These are phyloP conservation scores for Paxillus rubicundulus DNA, from an alignment of 768 basidiomycete genomes.

Conservation along the genomic window DNA sequence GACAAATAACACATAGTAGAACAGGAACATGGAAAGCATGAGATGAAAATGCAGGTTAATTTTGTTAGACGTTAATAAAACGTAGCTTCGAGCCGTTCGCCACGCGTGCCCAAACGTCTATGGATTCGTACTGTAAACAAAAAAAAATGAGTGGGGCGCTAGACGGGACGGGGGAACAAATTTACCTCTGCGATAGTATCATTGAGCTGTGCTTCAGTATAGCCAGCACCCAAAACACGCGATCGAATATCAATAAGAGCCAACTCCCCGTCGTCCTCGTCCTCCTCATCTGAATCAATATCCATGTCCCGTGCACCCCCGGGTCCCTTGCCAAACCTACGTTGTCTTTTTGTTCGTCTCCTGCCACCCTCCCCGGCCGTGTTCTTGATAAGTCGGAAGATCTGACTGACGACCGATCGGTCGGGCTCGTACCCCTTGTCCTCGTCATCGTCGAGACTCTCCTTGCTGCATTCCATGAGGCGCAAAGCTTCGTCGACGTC, in stretches of 20 bases:
- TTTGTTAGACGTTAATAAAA: constrained; percentile 44
- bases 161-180: constrained; percentile 1
- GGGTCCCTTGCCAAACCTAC: constrained; percentile 67
- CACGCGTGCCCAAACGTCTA: constrained; percentile 78
- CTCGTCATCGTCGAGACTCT: constrained; percentile 79
- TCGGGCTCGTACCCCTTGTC: constrained; percentile 71
- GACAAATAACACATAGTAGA: constrained; percentile 10
- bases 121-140: constrained; percentile 72
- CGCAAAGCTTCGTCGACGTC: constrained; percentile 98
- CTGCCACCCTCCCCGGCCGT: constrained; percentile 57
- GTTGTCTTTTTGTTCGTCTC: constrained; percentile 41
- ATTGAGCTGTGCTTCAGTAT: constrained; percentile 88
- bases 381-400: constrained; percentile 87
- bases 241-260: constrained; percentile 86
- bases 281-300: constrained; percentile 66
- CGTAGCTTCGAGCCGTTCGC: constrained; percentile 81
- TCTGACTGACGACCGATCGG: constrained; percentile 75
- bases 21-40: constrained; percentile 8
- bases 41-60: background rate
- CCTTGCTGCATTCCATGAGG: constrained; percentile 96
- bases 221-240: constrained; percentile 81
- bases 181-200: constrained; percentile 79
- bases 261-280: constrained; percentile 68
- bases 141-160: constrained; percentile 8
- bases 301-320: constrained; percentile 68